A percentile compares a stretch with the other conserved stretches of the same genome.
Conservation (phyloP, 108 stramenopile genomes). For the Nitzschia sp. region DNA sequence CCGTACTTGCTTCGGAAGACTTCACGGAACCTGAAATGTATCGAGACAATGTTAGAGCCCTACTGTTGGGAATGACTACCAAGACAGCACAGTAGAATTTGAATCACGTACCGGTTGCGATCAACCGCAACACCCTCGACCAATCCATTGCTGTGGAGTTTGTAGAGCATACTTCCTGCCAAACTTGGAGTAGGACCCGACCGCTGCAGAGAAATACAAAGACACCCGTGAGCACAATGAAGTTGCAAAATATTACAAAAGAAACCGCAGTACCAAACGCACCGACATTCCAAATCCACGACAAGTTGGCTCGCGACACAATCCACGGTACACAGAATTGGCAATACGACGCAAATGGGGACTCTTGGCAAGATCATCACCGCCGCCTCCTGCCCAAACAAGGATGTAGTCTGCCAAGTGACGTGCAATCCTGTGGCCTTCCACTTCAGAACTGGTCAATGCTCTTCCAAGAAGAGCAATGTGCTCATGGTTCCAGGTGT, state of each 20-base stretch:
- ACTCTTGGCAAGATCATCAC: slow-evolving; percentile 97
- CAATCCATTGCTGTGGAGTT: slow-evolving; percentile 80
- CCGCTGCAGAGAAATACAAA: slow-evolving; percentile 26
- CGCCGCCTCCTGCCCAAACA: slow-evolving; percentile 93
- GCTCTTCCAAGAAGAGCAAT: slow-evolving; percentile 94
- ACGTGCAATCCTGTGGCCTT: slow-evolving; percentile 91
- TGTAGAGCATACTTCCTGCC: slow-evolving; percentile 84
- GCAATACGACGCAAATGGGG: slow-evolving; percentile 96
- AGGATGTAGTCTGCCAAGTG: slow-evolving; percentile 97
- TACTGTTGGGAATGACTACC: background rate
- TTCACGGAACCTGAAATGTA: slow-evolving; percentile 60
- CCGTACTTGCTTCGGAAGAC: slow-evolving; percentile 92
- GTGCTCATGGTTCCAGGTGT: slow-evolving; percentile 99
- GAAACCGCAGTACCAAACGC: slow-evolving; percentile 4
- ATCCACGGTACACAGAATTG: slow-evolving; percentile 90
- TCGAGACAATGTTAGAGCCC: background rate
- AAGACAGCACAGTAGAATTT: background rate
- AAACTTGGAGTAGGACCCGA: slow-evolving; percentile 66
- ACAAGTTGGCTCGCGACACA: slow-evolving; percentile 93
- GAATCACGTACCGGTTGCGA: slow-evolving; percentile 35
- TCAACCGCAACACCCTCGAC: slow-evolving; percentile 76
- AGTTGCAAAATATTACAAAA: background rate
- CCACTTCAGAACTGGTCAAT: slow-evolving; percentile 88
- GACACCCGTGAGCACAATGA: background rate
- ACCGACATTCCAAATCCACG: slow-evolving; percentile 61